Conservation (phyloP, 2,329 filamentous ascomycete genomes). For the Juglanconis oblonga region DNA sequence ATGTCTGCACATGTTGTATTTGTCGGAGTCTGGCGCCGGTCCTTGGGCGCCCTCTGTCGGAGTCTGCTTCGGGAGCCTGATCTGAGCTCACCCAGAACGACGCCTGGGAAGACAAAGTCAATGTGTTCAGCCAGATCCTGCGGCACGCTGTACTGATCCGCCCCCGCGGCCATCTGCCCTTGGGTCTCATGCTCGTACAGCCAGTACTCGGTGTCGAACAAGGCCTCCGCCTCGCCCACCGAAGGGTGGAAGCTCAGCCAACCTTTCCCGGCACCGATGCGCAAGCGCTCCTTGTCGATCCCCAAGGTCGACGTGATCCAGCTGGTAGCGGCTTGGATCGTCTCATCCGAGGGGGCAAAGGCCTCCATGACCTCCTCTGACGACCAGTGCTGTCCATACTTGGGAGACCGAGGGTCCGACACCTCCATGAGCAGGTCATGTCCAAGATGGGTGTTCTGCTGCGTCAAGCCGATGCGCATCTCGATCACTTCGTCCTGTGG, state of each 20-base stretch:
- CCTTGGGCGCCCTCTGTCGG: not conserved
- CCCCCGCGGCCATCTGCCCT: not conserved
- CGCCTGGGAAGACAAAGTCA: slow-evolving; percentile 3
- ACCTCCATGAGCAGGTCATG: slow-evolving; percentile 42
- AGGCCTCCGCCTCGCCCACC: not conserved
- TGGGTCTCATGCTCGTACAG: not conserved
- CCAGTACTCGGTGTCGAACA: not conserved
- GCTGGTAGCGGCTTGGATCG: not conserved
- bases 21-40: not conserved
- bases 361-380: slow-evolving; percentile 38
- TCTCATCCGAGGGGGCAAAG: slow-evolving; percentile 39
- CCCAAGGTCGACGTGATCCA: not conserved
- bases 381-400: slow-evolving; percentile 47
- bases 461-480: slow-evolving; percentile 40
- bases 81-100: not conserved
- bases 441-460: slow-evolving; percentile 41
- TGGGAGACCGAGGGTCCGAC: slow-evolving; percentile 40
- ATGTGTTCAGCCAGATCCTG: not conserved
- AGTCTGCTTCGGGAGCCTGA: not conserved
- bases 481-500: not conserved
- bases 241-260: not conserved
- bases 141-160: slow-evolving; percentile 1
- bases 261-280: not conserved
- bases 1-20: slow-evolving; percentile 1
- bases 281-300: not conserved